Percentiles rank a stretch among this genome's conserved stretches.
These are phyloP conservation scores for Cytospora leucostoma DNA, from an alignment of 2,329 filamentous ascomycete species.

Conservation along the genomic window DNA sequence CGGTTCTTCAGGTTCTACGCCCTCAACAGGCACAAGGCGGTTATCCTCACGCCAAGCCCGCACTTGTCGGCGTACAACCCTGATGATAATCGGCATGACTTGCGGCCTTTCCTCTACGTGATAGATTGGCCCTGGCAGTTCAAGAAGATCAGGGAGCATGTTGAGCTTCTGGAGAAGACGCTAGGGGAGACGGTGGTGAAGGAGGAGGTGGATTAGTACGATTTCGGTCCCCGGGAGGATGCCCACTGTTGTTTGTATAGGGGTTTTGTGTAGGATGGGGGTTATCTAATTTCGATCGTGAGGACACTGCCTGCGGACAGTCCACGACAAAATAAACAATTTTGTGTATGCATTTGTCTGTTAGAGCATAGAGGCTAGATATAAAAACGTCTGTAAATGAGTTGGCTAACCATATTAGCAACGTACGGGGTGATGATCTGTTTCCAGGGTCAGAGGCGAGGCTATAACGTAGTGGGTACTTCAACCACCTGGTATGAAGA, in stretches of 20 bases:
- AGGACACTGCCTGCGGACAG: background rate
- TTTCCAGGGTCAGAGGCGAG: too few species aligned
- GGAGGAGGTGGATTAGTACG: slow-evolving; percentile 19
- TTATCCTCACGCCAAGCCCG: slow-evolving; percentile 58
- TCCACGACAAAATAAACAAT: too few species aligned
- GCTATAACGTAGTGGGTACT: too few species aligned
- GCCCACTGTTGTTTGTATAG: background rate
- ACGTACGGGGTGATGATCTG: too few species aligned
- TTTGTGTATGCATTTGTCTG: too few species aligned
- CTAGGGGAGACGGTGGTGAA: slow-evolving; percentile 16
- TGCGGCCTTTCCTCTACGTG: slow-evolving; percentile 46
- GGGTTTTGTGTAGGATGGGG: too few species aligned
- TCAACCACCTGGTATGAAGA: too few species aligned
- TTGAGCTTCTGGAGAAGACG: slow-evolving; percentile 37
- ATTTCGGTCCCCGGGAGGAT: background rate
- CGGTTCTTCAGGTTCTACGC: slow-evolving; percentile 53
- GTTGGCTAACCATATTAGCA: too few species aligned
- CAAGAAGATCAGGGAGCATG: slow-evolving; percentile 43
- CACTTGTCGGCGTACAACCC: slow-evolving; percentile 45
- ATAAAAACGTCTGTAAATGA: background rate
- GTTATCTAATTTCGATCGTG: background rate
- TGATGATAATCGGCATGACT: slow-evolving; percentile 44
- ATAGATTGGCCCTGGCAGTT: slow-evolving; percentile 44
- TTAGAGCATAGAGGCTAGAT: background rate
- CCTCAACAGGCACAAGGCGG: slow-evolving; percentile 68